phyloP scores from a whole-genome alignment of 106 monocot species.

The Hemerocallis citrina region DNA sequence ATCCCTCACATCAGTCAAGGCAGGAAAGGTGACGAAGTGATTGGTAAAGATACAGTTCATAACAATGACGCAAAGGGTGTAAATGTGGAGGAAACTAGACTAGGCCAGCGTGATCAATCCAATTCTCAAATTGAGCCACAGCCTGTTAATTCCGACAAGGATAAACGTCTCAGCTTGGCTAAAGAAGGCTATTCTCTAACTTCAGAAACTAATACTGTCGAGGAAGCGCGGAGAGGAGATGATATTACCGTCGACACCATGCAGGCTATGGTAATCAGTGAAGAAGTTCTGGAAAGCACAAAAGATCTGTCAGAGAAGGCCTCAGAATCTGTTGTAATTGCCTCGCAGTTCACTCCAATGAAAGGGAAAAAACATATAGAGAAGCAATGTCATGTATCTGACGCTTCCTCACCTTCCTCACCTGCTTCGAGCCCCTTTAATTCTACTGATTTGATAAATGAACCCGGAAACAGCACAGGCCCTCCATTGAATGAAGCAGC shows the following conservation, averaged over 20 bases:
- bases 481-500: conserved; percentile 27
- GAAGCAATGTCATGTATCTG: conserved; percentile 28
- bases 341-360: conserved; percentile 13
- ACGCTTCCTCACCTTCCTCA: conserved; percentile 36
- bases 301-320: conserved; percentile 40
- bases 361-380: conserved; percentile 50
- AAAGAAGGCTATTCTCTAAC: conserved; percentile 10
- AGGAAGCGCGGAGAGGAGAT: conserved; percentile 21
- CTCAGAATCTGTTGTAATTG: conserved; percentile 14
- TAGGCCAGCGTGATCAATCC: conserved; percentile 13
- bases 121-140: conserved; percentile 32
- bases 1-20: conserved; percentile 14
- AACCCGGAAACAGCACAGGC: conserved; percentile 21
- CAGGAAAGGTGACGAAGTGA: conserved; percentile 18
- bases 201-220: conserved; percentile 18
- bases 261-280: conserved; percentile 13
- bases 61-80: conserved; percentile 19
- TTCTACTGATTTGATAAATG: conserved; percentile 51
- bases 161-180: conserved; percentile 9
- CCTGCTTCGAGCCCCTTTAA: conserved; percentile 40
- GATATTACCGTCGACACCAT: conserved; percentile 16
- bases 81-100: conserved; percentile 34
- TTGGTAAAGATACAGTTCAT: conserved; percentile 19
- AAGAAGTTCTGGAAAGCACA: conserved; percentile 25
- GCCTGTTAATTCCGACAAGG: conserved; percentile 16